Percentiles rank a stretch among this genome's conserved stretches.
Conservation (phyloP, 495 filamentous ascomycete species). For the Tuber indicum region DNA sequence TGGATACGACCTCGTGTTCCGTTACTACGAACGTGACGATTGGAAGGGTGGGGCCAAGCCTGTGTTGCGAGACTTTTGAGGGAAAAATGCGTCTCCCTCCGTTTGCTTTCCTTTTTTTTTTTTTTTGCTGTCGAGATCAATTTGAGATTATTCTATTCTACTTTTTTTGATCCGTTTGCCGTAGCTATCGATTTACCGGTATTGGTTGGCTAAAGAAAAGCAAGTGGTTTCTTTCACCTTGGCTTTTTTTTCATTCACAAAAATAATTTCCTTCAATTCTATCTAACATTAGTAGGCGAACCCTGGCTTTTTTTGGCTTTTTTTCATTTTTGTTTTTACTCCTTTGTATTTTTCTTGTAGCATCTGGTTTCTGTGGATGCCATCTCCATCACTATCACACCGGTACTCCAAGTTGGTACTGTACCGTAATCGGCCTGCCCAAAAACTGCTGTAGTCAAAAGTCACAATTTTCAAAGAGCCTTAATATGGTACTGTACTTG, state of each 20-base stretch:
- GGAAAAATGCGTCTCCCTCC: not conserved
- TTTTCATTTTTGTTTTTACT: not conserved
- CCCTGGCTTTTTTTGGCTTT: not conserved
- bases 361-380: not conserved
- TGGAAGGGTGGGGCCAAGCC: slow-evolving; percentile 57
- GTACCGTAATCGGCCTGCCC: not conserved
- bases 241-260: not conserved
- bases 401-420: not conserved
- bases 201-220: not conserved
- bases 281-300: not conserved
- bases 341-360: not conserved
- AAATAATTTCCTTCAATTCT: not conserved
- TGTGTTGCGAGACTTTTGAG: slow-evolving; percentile 35
- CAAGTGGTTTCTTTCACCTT: not conserved
- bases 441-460: not conserved
- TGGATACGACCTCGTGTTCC: slow-evolving; percentile 94
- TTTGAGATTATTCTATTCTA: not conserved
- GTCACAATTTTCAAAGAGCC: not conserved
- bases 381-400: not conserved
- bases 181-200: not conserved
- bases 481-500: not conserved
- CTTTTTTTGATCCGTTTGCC: not conserved
- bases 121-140: not conserved
- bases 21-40: slow-evolving; percentile 88
- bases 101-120: not conserved